These are phyloP conservation scores for Mucor ambiguus DNA, from an alignment of 371 early-diverging fungal genomes.

Conservation along the genomic window DNA sequence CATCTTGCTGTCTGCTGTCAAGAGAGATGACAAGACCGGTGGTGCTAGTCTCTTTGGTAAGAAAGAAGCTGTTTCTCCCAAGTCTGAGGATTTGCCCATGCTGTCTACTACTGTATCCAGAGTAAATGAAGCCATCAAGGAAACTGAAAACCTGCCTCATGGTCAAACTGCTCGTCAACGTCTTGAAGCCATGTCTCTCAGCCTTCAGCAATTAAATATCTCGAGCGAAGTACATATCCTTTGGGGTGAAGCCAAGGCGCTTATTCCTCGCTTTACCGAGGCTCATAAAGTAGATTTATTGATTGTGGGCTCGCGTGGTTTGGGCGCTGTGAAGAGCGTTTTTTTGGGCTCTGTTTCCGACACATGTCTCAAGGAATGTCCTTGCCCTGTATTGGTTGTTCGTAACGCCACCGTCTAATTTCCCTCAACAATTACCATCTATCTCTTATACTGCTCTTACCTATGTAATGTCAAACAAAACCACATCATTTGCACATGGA, in stretches of 20 bases:
- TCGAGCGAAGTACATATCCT: constrained; percentile 52
- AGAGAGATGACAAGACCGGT: constrained; percentile 16
- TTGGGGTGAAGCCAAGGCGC: constrained; percentile 46
- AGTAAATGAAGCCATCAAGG: constrained; percentile 35
- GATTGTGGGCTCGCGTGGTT: constrained; percentile 53
- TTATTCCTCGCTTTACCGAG: constrained; percentile 48
- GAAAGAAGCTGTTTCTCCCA: not conserved
- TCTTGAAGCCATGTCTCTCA: constrained; percentile 36
- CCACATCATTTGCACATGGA: not conserved
- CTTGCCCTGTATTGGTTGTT: constrained; percentile 55
- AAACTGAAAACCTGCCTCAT: constrained; percentile 30
- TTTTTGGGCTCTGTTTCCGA: constrained; percentile 57
- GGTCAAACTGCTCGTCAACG: constrained; percentile 35
- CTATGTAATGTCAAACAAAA: not conserved
- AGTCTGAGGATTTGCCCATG: constrained; percentile 33
- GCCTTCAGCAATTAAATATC: constrained; percentile 30
- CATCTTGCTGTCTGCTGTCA: constrained; percentile 45
- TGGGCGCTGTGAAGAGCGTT: constrained; percentile 51
- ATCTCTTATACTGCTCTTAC: not conserved
- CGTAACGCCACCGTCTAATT: constrained; percentile 47
- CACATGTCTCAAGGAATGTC: constrained; percentile 47
- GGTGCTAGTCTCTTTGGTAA: constrained; percentile 6
- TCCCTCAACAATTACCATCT: not conserved
- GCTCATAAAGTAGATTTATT: constrained; percentile 47
- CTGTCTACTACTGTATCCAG: constrained; percentile 35